These are phyloP conservation scores for Triangularia verruculosa DNA, from an alignment of 2,329 filamentous ascomycete genomes.

Conservation along the genomic window DNA sequence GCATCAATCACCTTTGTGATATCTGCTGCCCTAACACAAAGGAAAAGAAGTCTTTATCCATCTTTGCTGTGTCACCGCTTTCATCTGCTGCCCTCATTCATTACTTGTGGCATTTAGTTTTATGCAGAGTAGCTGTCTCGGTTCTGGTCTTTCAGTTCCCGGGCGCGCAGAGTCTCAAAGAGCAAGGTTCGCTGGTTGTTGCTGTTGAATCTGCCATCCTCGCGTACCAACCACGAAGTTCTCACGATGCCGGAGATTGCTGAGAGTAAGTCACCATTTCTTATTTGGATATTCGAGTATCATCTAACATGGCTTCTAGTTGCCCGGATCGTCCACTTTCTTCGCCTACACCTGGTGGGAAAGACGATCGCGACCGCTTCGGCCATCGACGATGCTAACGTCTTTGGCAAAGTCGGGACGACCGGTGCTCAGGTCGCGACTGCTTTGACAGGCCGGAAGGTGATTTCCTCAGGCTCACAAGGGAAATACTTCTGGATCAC, in stretches of 20 bases:
- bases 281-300: neutral
- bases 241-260: conserved; percentile 61
- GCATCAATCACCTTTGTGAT: neutral
- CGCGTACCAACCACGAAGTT: too few relatives aligned
- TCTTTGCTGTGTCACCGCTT: neutral
- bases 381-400: conserved; percentile 74
- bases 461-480: conserved; percentile 70
- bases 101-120: too few relatives aligned
- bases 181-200: too few relatives aligned
- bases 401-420: conserved; percentile 90
- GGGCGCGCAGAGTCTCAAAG: neutral
- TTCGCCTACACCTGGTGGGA: conserved; percentile 78
- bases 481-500: conserved; percentile 92
- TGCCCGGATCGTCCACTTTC: conserved; percentile 80
- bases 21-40: neutral
- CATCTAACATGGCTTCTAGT: conserved; percentile 44
- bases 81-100: neutral
- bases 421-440: conserved; percentile 70
- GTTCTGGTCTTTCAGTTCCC: neutral
- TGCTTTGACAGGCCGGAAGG: conserved; percentile 71
- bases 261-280: conserved; percentile 44
- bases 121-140: too few relatives aligned
- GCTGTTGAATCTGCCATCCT: too few relatives aligned
- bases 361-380: conserved; percentile 70
- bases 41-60: neutral